phyloP scores from a whole-genome alignment of 352 stramenopile species.

The Pilasporangium apinafurcum region DNA sequence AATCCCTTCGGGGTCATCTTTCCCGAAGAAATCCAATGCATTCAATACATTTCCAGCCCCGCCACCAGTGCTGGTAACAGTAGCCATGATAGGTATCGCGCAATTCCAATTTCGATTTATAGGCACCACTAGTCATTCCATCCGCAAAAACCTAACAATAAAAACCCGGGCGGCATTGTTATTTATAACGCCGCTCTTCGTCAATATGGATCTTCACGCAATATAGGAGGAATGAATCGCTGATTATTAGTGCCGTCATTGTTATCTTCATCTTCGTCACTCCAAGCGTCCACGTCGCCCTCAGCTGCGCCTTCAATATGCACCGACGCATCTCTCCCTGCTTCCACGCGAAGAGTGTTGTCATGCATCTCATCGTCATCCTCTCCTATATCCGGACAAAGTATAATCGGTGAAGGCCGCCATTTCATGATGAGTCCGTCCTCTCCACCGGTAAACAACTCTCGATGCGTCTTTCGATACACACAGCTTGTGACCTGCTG shows the following conservation, averaged over 20 bases:
- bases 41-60: slow-evolving; percentile 14
- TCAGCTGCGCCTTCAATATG: slow-evolving; percentile 7
- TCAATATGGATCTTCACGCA: slow-evolving; percentile 23
- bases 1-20: slow-evolving; percentile 33
- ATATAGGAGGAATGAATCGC: slow-evolving; percentile 60
- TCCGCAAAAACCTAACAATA: slow-evolving; percentile 1
- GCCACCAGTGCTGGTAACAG: neutral
- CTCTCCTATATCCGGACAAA: slow-evolving; percentile 10
- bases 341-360: too few relatives aligned
- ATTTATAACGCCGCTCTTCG: neutral
- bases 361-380: slow-evolving; percentile 4
- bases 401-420: slow-evolving; percentile 23
- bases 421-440: slow-evolving; percentile 75
- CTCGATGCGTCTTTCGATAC: slow-evolving; percentile 40
- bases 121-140: neutral
- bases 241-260: slow-evolving; percentile 6
- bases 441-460: slow-evolving; percentile 53
- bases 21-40: slow-evolving; percentile 49
- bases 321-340: neutral
- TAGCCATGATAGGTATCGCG: neutral
- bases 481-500: slow-evolving; percentile 48
- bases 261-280: slow-evolving; percentile 33
- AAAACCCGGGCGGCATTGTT: neutral
- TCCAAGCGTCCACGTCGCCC: slow-evolving; percentile 43
- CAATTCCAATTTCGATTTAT: too few relatives aligned